Conservation (phyloP, 2,329 filamentous ascomycete species). For the Didymella keratinophila region DNA sequence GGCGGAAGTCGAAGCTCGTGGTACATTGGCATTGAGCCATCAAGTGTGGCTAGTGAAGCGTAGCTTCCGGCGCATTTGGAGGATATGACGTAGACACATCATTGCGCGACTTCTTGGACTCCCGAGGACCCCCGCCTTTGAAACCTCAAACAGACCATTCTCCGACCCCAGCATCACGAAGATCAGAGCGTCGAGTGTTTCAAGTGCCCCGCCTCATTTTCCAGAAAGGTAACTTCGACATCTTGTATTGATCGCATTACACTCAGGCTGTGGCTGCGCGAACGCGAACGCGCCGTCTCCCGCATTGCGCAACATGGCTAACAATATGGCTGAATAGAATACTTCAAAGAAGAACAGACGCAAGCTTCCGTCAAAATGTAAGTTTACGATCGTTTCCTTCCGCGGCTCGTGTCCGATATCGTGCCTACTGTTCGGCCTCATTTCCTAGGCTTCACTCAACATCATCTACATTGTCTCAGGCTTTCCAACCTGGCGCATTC, state of each 20-base stretch:
- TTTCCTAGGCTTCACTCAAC: not conserved
- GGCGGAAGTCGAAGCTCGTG: not conserved
- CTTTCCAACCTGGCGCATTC: slow-evolving; percentile 1
- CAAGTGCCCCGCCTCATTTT: slow-evolving; percentile 11
- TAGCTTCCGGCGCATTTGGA: slow-evolving; percentile 24
- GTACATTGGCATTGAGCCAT: not conserved
- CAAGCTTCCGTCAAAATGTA: slow-evolving; percentile 5
- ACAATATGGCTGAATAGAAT: slow-evolving; percentile 32
- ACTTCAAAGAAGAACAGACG: slow-evolving; percentile 13
- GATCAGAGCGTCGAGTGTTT: slow-evolving; percentile 23
- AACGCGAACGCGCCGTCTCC: slow-evolving; percentile 19
- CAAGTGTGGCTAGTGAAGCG: slow-evolving; percentile 20
- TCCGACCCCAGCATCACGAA: slow-evolving; percentile 26
- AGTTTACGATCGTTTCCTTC: not conserved
- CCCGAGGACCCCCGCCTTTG: slow-evolving; percentile 26
- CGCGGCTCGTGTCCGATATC: not conserved
- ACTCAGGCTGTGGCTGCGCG: slow-evolving; percentile 22
- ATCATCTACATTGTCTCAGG: not conserved
- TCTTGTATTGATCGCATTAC: slow-evolving; percentile 3
- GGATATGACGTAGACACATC: slow-evolving; percentile 33
- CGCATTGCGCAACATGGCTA: slow-evolving; percentile 28
- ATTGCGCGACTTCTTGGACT: slow-evolving; percentile 22
- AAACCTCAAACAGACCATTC: slow-evolving; percentile 29
- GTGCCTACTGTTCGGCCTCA: slow-evolving; percentile 1
- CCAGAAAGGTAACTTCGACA: slow-evolving; percentile 22